phyloP scores from a whole-genome alignment of 2,329 filamentous ascomycete species.

The Paradendryphiella salina region DNA sequence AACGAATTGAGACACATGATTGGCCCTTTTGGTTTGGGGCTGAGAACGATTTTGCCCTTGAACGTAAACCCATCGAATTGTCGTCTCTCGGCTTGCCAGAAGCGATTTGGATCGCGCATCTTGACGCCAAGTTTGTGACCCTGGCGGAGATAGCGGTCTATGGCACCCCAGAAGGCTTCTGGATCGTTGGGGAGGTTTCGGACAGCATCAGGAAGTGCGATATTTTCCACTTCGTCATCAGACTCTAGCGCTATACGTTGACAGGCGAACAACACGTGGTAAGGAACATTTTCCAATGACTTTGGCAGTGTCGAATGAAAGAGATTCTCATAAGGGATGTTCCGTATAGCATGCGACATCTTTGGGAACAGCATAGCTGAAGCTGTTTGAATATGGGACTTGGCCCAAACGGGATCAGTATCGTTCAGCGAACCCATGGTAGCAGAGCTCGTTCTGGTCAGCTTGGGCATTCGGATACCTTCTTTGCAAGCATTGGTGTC shows the following conservation, averaged over 20 bases:
- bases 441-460: conserved; percentile 26
- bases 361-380: conserved; percentile 23
- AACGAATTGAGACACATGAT: conserved; percentile 35
- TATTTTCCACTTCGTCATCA: conserved; percentile 14
- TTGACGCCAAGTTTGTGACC: neutral
- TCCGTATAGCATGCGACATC: conserved; percentile 30
- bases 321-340: conserved; percentile 34
- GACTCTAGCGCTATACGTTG: conserved; percentile 29
- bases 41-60: conserved; percentile 37
- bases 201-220: conserved; percentile 20
- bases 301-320: conserved; percentile 29
- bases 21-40: conserved; percentile 12
- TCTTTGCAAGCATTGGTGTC: conserved; percentile 4
- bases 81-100: conserved; percentile 33
- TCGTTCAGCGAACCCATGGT: conserved; percentile 26
- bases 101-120: conserved; percentile 17
- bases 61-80: conserved; percentile 39
- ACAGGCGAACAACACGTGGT: conserved; percentile 43
- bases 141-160: conserved; percentile 5
- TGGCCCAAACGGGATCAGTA: conserved; percentile 13
- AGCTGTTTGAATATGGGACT: neutral
- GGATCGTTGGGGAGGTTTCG: conserved; percentile 12
- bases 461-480: conserved; percentile 2
- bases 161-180: conserved; percentile 26
- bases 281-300: conserved; percentile 26